Evolutionary conservation across 768 basidiomycete species (phyloP).

Genomic region (Phanerodontia chrysosporium): DNA sequence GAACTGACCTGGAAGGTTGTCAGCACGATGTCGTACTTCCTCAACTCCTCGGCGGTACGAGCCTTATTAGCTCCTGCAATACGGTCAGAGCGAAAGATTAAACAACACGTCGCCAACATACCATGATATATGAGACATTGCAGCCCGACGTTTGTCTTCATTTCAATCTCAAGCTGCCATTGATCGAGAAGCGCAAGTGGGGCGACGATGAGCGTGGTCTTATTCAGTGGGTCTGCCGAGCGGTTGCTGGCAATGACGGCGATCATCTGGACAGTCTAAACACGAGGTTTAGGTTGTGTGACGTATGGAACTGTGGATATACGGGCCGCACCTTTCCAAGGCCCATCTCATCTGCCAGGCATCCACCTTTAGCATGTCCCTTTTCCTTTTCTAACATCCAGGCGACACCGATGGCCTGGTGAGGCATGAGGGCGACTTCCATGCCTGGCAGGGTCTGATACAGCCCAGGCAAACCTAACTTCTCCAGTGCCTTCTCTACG

Average conservation of each 20-base stretch:
- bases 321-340: constrained; percentile 45
- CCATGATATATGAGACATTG: constrained; percentile 64
- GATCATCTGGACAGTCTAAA: constrained; percentile 37
- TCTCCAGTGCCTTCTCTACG: constrained; percentile 51
- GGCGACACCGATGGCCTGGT: constrained; percentile 51
- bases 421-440: constrained; percentile 60
- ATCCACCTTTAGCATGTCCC: constrained; percentile 25
- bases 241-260: constrained; percentile 53
- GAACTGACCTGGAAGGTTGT: constrained; percentile 42
- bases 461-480: constrained; percentile 46
- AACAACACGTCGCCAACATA: constrained; percentile 4
- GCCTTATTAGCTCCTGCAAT: constrained; percentile 38
- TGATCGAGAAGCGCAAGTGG: constrained; percentile 65
- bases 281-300: not conserved
- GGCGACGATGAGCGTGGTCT: constrained; percentile 65
- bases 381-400: constrained; percentile 41
- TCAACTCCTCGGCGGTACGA: constrained; percentile 43
- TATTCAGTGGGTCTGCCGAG: constrained; percentile 44
- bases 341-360: constrained; percentile 40
- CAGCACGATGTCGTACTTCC: constrained; percentile 19
- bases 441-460: constrained; percentile 53
- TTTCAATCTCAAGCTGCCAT: constrained; percentile 59
- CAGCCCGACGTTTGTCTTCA: constrained; percentile 46
- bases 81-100: not conserved
- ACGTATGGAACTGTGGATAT: not conserved